Evolutionary conservation across 495 filamentous ascomycete species (phyloP), one percentile per base, ranked within the genome.

Genomic region (Hypoxylon cercidicola): DNA sequence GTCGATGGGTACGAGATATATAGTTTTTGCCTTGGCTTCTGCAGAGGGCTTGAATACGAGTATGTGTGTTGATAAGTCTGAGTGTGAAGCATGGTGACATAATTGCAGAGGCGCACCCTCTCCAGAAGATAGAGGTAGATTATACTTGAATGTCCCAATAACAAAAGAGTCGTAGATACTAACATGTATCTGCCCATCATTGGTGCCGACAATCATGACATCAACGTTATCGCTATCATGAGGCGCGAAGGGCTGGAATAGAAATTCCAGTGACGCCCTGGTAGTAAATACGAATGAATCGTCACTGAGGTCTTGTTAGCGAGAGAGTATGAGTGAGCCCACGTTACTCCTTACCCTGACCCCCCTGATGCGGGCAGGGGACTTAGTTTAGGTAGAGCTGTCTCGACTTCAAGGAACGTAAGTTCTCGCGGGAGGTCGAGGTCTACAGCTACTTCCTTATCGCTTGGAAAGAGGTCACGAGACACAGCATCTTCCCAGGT

Each of bases 151-250:
- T 16, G 81, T 86, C 1, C 95, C 93, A 55, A 97, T 90, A 54
- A 91, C 82, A 66, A 97, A 93, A 13, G 90, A 94, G 70, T 97
- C 91, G 74, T 96, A 97, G 51, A 97, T 92, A 55, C 89, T 90
- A 25, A 97, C 76, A 64, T 93, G 88, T 30, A 96, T 82, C n/a
- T 79, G 85, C 25, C 93, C 92, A 69, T 93, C 87, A 56, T 85
- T 81, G n/a, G 88, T 90, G 2, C 89, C 92, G 2, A 91, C 84
- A 3, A 96, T 77, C 58, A 99, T 85, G 12, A 96, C 88, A 77
- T 97, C 91, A 9, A 97, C 89, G 3, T 84, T 81, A 57, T 93
- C 84, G 60, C 86, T 84, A 28, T 88, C 87, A 43, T 84, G 84
- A 44, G 84, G 82, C 40, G 81, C 76, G 23, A 84, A 79, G 2